Evolutionary conservation across 306 rosid species (phyloP).

Genomic region (Spatholobus suberectus): DNA sequence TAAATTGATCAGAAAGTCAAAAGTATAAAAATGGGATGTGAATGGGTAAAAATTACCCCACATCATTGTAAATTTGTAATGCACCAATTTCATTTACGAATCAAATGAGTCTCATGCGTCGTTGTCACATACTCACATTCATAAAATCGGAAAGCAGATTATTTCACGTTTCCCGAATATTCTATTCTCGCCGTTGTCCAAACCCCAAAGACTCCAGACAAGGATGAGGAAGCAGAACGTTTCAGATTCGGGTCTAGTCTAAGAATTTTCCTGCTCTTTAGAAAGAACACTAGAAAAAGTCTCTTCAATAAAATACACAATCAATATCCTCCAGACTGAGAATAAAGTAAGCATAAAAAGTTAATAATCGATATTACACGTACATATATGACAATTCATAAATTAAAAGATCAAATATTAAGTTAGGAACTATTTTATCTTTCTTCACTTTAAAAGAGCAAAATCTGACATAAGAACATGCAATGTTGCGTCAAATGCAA

Average conservation of each 20-base stretch:
- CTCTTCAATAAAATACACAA: neutral
- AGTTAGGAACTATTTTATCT: too few species aligned
- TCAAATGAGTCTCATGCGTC: neutral
- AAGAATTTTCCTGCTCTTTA: neutral
- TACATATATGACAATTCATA: too few species aligned
- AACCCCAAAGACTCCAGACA: neutral
- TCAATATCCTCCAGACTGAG: neutral
- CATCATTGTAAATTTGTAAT: too few species aligned
- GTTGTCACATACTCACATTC: too few species aligned
- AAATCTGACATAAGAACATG: neutral
- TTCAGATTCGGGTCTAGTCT: neutral
- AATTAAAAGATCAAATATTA: too few species aligned
- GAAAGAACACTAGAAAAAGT: neutral
- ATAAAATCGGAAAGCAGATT: neutral
- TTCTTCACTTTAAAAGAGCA: too few species aligned
- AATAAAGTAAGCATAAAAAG: too few species aligned
- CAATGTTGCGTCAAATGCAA: conserved; percentile 16
- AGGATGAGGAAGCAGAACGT: neutral
- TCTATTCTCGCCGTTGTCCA: neutral
- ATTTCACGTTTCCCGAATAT: neutral
- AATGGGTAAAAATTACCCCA: too few species aligned
- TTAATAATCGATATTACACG: too few species aligned
- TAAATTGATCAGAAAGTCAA: too few species aligned
- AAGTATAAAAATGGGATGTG: too few species aligned
- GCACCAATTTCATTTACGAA: too few species aligned